Evolutionary conservation across 768 basidiomycete species (phyloP).

Genomic region (Termitomyces sp.): DNA sequence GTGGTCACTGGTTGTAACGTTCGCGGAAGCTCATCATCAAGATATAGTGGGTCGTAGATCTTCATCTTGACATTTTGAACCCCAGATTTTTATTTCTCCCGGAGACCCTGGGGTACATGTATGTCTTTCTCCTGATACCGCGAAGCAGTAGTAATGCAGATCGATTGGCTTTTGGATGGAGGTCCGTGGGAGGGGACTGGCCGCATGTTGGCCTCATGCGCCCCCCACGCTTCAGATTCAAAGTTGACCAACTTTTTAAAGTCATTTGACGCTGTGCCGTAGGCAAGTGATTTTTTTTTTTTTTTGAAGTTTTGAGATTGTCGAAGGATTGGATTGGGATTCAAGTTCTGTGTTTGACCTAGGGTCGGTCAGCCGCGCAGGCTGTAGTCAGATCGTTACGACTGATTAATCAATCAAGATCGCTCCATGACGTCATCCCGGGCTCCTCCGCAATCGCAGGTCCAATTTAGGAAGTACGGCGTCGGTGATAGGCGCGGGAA

Average conservation of each 20-base stretch:
- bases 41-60: not conserved
- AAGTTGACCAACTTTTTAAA: not conserved
- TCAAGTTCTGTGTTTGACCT: not conserved
- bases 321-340: not conserved
- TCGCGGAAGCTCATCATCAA: not conserved
- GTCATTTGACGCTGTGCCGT: not conserved
- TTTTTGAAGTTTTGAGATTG: not conserved
- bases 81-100: not conserved
- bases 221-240: not conserved
- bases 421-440: conserved; percentile 2
- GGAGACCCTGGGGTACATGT: not conserved
- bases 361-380: not conserved
- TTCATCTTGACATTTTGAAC: not conserved
- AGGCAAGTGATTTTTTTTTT: not conserved
- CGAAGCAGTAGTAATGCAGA: not conserved
- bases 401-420: not conserved
- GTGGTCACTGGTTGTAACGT: not conserved
- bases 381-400: not conserved
- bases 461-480: not conserved
- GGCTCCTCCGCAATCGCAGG: not conserved
- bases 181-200: not conserved
- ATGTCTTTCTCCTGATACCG: not conserved
- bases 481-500: not conserved
- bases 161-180: not conserved
- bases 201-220: conserved; percentile 6